These are phyloP conservation scores for Diaporthe australafricana DNA, from an alignment of 2,329 filamentous ascomycete genomes.

Conservation along the genomic window DNA sequence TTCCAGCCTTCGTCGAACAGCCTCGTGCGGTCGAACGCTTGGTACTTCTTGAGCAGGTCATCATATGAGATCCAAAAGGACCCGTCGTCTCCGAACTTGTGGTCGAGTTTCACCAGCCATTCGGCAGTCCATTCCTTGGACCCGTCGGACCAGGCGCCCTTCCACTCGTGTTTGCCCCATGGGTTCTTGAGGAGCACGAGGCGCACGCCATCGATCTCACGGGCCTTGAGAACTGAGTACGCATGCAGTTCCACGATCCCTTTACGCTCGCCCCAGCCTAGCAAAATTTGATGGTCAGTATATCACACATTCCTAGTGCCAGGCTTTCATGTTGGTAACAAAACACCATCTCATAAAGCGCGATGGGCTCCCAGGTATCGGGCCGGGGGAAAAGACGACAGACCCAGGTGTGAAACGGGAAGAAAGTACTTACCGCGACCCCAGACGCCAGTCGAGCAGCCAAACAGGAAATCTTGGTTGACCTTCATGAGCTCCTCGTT, in stretches of 20 bases:
- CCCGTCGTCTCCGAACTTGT: conserved; percentile 71
- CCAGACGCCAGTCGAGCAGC: conserved; percentile 74
- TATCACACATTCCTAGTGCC: background rate
- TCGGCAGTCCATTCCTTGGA: conserved; percentile 68
- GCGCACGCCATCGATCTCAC: conserved; percentile 60
- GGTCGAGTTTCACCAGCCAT: conserved; percentile 66
- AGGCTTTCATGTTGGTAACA: background rate
- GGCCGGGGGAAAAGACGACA: background rate
- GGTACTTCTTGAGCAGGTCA: conserved; percentile 72
- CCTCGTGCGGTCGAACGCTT: conserved; percentile 70
- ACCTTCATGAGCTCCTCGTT: conserved; percentile 82
- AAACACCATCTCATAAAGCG: background rate
- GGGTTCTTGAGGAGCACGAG: conserved; percentile 65
- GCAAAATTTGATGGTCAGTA: background rate
- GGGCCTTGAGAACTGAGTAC: conserved; percentile 71
- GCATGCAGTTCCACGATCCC: conserved; percentile 70
- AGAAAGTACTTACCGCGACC: conserved; percentile 51
- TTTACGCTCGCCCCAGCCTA: conserved; percentile 68
- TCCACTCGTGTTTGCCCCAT: conserved; percentile 73
- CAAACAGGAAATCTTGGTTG: conserved; percentile 83
- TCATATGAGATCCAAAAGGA: conserved; percentile 74
- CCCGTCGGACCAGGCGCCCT: conserved; percentile 62
- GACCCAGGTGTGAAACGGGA: no score
- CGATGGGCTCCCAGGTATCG: background rate
- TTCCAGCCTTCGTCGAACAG: conserved; percentile 72